Evolutionary conservation across 1,139 yeast species (phyloP).

Genomic region (Kazachstania sp.): DNA sequence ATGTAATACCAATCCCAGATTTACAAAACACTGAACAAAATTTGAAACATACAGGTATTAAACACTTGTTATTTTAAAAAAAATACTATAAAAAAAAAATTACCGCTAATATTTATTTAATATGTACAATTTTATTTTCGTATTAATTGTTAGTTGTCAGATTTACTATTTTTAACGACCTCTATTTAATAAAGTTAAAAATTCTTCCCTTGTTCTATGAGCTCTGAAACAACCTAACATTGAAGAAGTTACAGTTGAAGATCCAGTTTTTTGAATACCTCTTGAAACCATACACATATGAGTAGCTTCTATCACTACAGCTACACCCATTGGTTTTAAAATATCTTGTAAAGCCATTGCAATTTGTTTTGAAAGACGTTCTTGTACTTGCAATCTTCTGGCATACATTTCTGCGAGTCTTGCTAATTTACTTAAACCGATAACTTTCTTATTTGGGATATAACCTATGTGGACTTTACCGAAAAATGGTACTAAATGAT

Average conservation of each 20-base stretch:
- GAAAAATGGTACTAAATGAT: constrained; percentile 91
- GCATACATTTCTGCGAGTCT: constrained; percentile 95
- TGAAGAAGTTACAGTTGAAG: constrained; percentile 89
- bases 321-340: constrained; percentile 90
- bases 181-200: constrained; percentile 70
- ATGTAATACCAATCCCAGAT: constrained; percentile 65
- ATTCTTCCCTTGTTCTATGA: constrained; percentile 94
- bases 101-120: background rate
- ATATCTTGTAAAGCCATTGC: constrained; percentile 93
- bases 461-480: constrained; percentile 97
- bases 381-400: constrained; percentile 93
- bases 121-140: background rate
- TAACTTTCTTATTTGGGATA: constrained; percentile 89
- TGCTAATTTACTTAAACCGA: constrained; percentile 89
- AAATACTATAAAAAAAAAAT: background rate
- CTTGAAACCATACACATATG: constrained; percentile 99
- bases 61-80: constrained; percentile 17
- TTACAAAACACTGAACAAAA: constrained; percentile 42
- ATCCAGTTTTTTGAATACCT: constrained; percentile 93
- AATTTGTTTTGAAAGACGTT: constrained; percentile 89
- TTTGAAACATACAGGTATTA: constrained; percentile 9
- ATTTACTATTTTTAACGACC: constrained; percentile 23
- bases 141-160: background rate
- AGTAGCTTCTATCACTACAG: constrained; percentile 94
- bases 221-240: constrained; percentile 95